Evolutionary conservation across 345 rosid species (phyloP).

Genomic region (Citrus medica): DNA sequence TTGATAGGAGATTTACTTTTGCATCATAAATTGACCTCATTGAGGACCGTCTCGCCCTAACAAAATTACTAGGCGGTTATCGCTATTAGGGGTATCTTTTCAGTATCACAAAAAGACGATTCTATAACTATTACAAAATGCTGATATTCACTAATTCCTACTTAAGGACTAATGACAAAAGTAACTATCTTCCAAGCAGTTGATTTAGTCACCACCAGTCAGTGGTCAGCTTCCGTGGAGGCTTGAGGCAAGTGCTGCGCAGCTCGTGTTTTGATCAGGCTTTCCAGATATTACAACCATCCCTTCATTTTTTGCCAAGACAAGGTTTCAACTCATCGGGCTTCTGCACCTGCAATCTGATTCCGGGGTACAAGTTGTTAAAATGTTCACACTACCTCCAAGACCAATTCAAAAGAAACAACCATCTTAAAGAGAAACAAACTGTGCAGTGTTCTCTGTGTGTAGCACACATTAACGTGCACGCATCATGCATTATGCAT

Average conservation of each 20-base stretch:
- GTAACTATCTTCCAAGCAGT: neutral
- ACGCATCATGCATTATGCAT: neutral
- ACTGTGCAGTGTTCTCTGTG: neutral
- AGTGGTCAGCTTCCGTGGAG: conserved; percentile 19
- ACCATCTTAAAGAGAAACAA: neutral
- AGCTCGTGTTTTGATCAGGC: conserved; percentile 45
- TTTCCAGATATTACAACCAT: conserved; percentile 53
- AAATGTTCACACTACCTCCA: neutral
- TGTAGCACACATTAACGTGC: neutral
- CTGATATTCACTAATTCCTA: neutral
- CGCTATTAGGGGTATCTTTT: neutral
- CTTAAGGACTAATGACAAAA: neutral
- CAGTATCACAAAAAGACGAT: neutral
- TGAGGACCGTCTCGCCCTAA: no score
- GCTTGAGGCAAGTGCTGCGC: conserved; percentile 59
- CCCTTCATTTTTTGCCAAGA: conserved; percentile 36
- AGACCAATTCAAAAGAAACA: neutral
- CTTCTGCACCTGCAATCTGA: conserved; percentile 66
- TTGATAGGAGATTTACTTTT: no score
- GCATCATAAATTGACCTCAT: no score
- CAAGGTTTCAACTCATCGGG: conserved; percentile 40
- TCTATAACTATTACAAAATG: no score
- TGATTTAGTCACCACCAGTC: neutral
- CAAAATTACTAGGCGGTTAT: neutral
- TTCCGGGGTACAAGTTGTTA: conserved; percentile 5